Conservation (phyloP, 78 protist species). For the Diacronema lutheri region DNA sequence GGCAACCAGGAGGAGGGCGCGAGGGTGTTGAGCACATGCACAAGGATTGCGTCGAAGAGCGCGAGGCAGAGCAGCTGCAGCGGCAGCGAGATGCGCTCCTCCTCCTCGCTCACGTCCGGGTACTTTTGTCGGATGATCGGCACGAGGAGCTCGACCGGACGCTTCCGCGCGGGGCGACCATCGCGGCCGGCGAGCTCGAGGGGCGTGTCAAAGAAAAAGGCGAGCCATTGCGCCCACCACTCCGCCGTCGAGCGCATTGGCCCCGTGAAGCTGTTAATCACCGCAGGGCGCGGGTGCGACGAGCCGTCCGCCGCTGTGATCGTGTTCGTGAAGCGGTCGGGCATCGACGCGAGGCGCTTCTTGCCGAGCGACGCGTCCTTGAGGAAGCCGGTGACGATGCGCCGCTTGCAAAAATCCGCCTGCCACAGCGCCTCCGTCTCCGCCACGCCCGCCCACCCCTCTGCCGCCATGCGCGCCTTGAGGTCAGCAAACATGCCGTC, state of each 20-base stretch:
- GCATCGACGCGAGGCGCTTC: slow-evolving; percentile 40
- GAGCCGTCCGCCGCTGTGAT: neutral
- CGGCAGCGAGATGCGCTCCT: slow-evolving; percentile 31
- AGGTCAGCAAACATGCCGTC: neutral
- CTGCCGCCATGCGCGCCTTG: neutral
- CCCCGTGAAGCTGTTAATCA: neutral
- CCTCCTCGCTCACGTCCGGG: slow-evolving; percentile 39
- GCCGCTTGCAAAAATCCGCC: neutral
- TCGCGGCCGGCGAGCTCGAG: neutral
- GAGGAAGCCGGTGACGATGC: neutral
- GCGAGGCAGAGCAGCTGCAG: slow-evolving; percentile 36
- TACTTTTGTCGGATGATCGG: slow-evolving; percentile 26
- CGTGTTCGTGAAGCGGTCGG: slow-evolving; percentile 38
- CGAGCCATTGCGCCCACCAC: slow-evolving; percentile 39
- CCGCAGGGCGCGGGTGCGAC: slow-evolving; percentile 16
- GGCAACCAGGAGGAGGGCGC: neutral
- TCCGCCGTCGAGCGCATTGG: neutral
- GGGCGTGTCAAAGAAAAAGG: slow-evolving; percentile 4
- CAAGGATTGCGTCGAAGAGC: slow-evolving; percentile 30
- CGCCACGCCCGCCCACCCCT: neutral
- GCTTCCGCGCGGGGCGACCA: neutral
- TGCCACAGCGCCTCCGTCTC: neutral
- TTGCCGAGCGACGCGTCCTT: slow-evolving; percentile 17
- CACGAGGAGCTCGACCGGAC: neutral
- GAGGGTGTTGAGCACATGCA: neutral